Conservation (phyloP, 306 rosid genomes). For the Sophora flavescens region DNA sequence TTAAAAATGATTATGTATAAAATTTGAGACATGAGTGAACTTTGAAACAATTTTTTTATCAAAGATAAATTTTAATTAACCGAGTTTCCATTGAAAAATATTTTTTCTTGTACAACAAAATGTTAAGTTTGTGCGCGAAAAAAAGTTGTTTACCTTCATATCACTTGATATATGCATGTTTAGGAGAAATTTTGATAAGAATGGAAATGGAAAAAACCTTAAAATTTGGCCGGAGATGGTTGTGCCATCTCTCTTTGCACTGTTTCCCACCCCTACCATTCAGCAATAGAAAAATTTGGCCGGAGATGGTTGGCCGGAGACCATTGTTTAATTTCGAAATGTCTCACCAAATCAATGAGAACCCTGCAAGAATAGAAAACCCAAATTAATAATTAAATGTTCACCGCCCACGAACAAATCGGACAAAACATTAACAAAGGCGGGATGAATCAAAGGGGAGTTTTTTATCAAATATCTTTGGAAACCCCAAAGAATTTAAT, state of each 20-base stretch:
- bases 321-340: conserved; percentile 71
- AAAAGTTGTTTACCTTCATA: too few relatives aligned
- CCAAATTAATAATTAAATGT: not conserved
- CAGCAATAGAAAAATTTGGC: conserved; percentile 59
- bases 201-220: conserved; percentile 52
- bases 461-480: not conserved
- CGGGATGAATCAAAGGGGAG: not conserved
- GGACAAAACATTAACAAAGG: not conserved
- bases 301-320: too few relatives aligned
- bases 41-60: too few relatives aligned
- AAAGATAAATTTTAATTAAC: too few relatives aligned
- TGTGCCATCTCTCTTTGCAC: conserved; percentile 93
- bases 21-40: too few relatives aligned
- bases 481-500: not conserved
- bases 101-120: too few relatives aligned
- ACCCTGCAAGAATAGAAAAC: conserved; percentile 47
- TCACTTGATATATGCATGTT: not conserved
- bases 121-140: too few relatives aligned
- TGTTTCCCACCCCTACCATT: conserved; percentile 81
- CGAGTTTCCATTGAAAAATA: not conserved
- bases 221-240: conserved; percentile 78
- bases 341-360: conserved; percentile 55
- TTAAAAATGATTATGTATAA: too few relatives aligned
- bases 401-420: not conserved
- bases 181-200: not conserved